A percentile compares a stretch with the other conserved stretches of the same genome.
phyloP scores from a whole-genome alignment of 2,329 filamentous ascomycete species.

The Botrytis medusae region DNA sequence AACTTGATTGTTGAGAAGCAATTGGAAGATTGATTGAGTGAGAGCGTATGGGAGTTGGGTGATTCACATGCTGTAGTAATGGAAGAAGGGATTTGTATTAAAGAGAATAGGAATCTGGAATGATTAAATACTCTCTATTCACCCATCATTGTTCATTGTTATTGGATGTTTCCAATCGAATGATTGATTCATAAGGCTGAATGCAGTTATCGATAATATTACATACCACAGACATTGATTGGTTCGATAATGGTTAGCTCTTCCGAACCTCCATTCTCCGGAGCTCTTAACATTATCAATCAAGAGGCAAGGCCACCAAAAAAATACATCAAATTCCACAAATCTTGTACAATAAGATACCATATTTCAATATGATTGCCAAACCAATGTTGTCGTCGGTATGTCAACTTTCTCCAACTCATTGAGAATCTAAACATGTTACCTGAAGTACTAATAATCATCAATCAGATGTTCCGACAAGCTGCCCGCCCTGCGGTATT shows the following conservation, averaged over 20 bases:
- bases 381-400: constrained; percentile 38
- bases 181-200: background rate
- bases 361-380: constrained; percentile 33
- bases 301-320: constrained; percentile 13
- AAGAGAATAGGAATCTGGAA: background rate
- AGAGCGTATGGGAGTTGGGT: background rate
- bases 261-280: constrained; percentile 2
- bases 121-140: background rate
- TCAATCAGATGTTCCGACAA: constrained; percentile 47
- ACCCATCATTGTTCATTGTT: constrained; percentile 1
- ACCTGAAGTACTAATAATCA: constrained; percentile 24
- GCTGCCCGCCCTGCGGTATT: constrained; percentile 42
- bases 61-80: background rate
- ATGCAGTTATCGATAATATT: constrained; percentile 13
- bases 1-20: background rate
- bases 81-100: background rate
- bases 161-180: background rate
- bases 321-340: constrained; percentile 15
- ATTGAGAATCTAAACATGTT: too few species aligned
- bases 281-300: constrained; percentile 15
- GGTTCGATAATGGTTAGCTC: background rate
- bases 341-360: constrained; percentile 8
- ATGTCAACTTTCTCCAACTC: background rate
- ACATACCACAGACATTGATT: constrained; percentile 7
- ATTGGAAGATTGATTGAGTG: background rate